These are phyloP conservation scores for Nevesoporus exiguus DNA, from an alignment of 768 basidiomycete genomes.

Conservation along the genomic window DNA sequence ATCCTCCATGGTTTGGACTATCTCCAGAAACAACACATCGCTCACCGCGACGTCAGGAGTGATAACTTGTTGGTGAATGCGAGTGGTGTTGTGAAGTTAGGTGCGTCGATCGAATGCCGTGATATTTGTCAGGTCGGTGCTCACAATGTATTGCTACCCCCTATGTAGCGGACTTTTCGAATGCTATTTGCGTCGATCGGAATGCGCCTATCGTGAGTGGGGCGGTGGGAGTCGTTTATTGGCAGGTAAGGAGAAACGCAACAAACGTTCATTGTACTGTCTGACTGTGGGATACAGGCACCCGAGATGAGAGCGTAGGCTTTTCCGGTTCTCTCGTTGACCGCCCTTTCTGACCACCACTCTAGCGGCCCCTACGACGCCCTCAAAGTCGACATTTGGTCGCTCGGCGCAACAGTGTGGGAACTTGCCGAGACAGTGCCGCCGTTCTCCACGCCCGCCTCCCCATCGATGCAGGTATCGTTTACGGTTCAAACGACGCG, in stretches of 20 bases:
- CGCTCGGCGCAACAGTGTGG: conserved; percentile 80
- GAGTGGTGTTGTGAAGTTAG: conserved; percentile 68
- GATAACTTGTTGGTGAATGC: conserved; percentile 76
- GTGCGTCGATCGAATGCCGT: conserved; percentile 38
- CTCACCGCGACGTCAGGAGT: conserved; percentile 80
- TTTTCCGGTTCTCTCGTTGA: no score
- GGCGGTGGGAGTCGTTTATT: conserved; percentile 68
- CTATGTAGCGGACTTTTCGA: conserved; percentile 80
- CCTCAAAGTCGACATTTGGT: conserved; percentile 77
- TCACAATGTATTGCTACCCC: conserved; percentile 7
- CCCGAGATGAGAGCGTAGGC: conserved; percentile 74
- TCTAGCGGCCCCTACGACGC: conserved; percentile 65
- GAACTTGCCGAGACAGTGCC: conserved; percentile 74
- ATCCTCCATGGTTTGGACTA: conserved; percentile 63
- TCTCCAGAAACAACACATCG: conserved; percentile 61
- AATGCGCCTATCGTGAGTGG: conserved; percentile 52
- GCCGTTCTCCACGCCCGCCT: conserved; percentile 54
- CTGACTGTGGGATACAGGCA: conserved; percentile 37
- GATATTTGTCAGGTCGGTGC: neutral
- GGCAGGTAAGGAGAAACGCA: conserved; percentile 54
- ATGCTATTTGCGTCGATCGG: conserved; percentile 58
- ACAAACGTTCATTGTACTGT: neutral
- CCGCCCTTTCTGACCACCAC: conserved; percentile 7
- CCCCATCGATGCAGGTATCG: conserved; percentile 15
- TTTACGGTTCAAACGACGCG: conserved; percentile 40